Percentiles rank a stretch among this genome's conserved stretches.
Evolutionary conservation across 371 early-diverging fungal genomes (phyloP).

Genomic region (Mucor mucedo): DNA sequence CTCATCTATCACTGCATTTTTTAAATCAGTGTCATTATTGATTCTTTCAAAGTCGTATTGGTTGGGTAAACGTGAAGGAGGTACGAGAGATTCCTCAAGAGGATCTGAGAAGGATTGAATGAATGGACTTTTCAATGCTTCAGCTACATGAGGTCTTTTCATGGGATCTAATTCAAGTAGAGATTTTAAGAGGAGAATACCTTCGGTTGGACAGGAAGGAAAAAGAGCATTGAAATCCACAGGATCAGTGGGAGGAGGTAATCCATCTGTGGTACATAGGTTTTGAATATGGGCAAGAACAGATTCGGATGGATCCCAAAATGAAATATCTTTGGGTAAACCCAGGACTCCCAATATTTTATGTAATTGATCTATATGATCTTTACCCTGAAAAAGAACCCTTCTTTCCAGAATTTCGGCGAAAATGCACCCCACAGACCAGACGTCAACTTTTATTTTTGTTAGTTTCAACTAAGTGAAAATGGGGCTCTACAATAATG

Average conservation of each 20-base stretch:
- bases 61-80: neutral
- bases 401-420: constrained; percentile 80
- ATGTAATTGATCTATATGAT: constrained; percentile 91
- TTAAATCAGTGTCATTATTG: constrained; percentile 23
- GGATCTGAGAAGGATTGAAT: constrained; percentile 54
- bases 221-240: constrained; percentile 39
- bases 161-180: constrained; percentile 90
- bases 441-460: constrained; percentile 76
- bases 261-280: constrained; percentile 52
- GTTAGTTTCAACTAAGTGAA: no score
- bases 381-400: constrained; percentile 72
- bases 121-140: constrained; percentile 80
- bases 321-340: constrained; percentile 84
- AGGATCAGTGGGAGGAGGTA: constrained; percentile 38
- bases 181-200: constrained; percentile 78
- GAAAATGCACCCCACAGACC: constrained; percentile 90
- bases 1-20: constrained; percentile 29
- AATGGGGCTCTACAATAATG: neutral
- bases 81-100: constrained; percentile 28
- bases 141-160: constrained; percentile 79
- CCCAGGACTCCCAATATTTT: constrained; percentile 87
- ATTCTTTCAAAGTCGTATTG: constrained; percentile 32
- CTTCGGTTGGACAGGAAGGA: constrained; percentile 55
- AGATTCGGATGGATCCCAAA: constrained; percentile 37
- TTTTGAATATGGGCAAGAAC: constrained; percentile 27